These are phyloP conservation scores for Dendrocalamus latiflorus DNA, from an alignment of 202 grass and related monocot genomes.

Conservation along the genomic window DNA sequence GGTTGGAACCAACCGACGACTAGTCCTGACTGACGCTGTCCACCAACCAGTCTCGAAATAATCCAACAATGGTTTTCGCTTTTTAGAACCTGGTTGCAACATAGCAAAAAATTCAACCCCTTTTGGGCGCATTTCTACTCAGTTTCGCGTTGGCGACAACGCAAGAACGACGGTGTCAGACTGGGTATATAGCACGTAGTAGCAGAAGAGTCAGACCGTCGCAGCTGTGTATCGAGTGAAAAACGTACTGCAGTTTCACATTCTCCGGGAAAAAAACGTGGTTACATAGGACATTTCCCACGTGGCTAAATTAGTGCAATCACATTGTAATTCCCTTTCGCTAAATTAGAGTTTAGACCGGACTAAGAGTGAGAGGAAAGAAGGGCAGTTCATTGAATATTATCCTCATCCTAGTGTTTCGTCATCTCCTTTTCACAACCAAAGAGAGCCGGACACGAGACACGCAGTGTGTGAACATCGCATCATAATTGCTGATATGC, in stretches of 20 bases:
- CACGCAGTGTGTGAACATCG: not conserved
- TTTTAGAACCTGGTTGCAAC: conserved; percentile 1
- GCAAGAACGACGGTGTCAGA: not conserved
- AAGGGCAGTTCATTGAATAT: not conserved
- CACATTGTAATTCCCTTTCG: not conserved
- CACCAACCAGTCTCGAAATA: not conserved
- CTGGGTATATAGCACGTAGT: not conserved
- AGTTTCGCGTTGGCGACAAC: not conserved
- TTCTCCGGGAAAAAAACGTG: not conserved
- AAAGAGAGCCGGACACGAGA: not conserved
- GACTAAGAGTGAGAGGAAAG: not conserved
- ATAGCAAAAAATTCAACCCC: not conserved
- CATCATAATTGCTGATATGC: not conserved
- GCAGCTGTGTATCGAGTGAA: not conserved
- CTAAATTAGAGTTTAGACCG: not conserved
- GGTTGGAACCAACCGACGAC: not conserved
- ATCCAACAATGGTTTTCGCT: not conserved
- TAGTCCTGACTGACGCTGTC: not conserved
- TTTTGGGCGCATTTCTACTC: too few relatives aligned
- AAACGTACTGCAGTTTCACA: not conserved
- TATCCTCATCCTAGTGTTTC: not conserved
- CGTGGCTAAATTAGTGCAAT: not conserved
- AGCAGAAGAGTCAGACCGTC: not conserved
- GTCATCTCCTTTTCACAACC: not conserved
- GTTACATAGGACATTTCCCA: not conserved